Evolutionary conservation across 2,329 filamentous ascomycete species (phyloP).

Genomic region (Penicillium sp.): DNA sequence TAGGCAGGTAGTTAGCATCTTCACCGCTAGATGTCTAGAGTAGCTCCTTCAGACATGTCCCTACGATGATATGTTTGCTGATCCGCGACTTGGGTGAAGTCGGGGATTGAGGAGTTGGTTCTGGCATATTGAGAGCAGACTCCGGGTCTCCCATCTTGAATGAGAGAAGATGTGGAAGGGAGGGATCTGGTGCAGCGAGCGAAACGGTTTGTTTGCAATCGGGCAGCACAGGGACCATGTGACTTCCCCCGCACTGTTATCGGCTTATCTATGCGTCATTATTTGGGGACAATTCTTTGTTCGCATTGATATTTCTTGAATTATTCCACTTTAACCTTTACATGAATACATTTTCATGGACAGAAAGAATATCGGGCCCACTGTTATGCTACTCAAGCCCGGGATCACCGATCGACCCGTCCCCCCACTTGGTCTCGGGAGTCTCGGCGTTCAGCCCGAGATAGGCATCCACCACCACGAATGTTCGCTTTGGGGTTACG

Average conservation of each 20-base stretch:
- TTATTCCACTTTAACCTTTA: not conserved
- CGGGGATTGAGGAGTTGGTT: constrained; percentile 20
- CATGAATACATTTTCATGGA: no score
- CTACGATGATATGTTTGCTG: constrained; percentile 39
- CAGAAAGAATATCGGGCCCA: not conserved
- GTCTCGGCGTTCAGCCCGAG: constrained; percentile 11
- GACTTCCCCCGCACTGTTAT: constrained; percentile 31
- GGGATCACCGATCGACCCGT: not conserved
- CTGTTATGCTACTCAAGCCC: not conserved
- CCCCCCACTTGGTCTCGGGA: constrained; percentile 16
- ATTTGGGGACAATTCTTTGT: constrained; percentile 25
- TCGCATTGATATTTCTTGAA: not conserved
- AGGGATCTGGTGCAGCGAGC: not conserved
- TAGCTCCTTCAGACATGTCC: not conserved
- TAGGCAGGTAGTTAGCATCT: constrained; percentile 22
- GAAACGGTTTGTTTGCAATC: constrained; percentile 4
- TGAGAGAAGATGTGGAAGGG: not conserved
- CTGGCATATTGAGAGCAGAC: constrained; percentile 16
- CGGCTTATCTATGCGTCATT: constrained; percentile 3
- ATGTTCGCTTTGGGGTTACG: no score
- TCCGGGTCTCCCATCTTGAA: constrained; percentile 26
- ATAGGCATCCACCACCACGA: no score
- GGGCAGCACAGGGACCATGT: constrained; percentile 21
- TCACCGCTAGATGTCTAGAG: no score
- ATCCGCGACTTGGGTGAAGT: constrained; percentile 24